A percentile compares a stretch with the other conserved stretches of the same genome.
These are phyloP conservation scores for Rhodamnia argentea DNA, from an alignment of 345 rosid species.

Conservation along the genomic window DNA sequence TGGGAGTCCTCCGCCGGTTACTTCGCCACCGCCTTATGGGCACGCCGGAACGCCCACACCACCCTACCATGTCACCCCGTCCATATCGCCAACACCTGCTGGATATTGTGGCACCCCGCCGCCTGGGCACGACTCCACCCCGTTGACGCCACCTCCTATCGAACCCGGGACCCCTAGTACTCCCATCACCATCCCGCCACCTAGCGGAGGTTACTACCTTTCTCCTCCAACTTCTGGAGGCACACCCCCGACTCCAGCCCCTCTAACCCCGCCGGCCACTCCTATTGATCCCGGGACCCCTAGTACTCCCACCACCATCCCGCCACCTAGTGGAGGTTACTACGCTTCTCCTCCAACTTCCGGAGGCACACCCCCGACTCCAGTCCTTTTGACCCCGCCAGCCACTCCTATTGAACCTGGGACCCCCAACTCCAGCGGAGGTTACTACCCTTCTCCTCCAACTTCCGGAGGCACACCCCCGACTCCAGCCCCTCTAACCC, in stretches of 20 bases:
- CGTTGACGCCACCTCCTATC: slow-evolving; percentile 28
- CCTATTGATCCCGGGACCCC: slow-evolving; percentile 50
- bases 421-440: no score
- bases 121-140: not conserved
- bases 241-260: slow-evolving; percentile 29
- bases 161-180: no score
- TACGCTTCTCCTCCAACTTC: no score
- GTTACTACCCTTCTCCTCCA: no score
- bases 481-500: no score
- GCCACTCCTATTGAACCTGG: no score
- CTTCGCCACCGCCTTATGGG: not conserved
- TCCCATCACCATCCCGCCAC: no score
- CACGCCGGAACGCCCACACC: not conserved
- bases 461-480: no score
- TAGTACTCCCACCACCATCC: not conserved
- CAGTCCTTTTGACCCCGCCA: no score
- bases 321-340: no score
- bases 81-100: slow-evolving; percentile 33
- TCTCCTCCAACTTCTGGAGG: slow-evolving; percentile 34
- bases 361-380: no score
- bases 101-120: slow-evolving; percentile 33
- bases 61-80: not conserved
- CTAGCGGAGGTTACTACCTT: slow-evolving; percentile 28
- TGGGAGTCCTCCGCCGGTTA: not conserved
- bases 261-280: slow-evolving; percentile 31